phyloP scores from a whole-genome alignment of 2,329 filamentous ascomycete genomes.

The Aspergillus sergii region DNA sequence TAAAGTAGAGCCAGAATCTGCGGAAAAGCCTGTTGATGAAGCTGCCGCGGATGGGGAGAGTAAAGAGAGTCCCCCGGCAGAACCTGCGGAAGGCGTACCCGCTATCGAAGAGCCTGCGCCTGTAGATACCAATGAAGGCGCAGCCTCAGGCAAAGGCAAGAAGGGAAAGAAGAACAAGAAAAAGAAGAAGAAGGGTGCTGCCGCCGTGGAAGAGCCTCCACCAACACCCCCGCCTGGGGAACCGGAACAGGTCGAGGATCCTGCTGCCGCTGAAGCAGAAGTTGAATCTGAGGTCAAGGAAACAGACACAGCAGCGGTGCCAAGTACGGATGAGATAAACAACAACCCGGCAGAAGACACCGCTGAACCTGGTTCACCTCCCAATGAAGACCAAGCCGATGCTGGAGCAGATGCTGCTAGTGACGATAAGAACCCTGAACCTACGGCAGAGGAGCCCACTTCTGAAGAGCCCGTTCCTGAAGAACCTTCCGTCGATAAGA shows the following conservation, averaged over 20 bases:
- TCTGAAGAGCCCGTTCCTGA: conserved; percentile 1
- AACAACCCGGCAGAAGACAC: conserved; percentile 13
- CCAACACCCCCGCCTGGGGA: conserved; percentile 37
- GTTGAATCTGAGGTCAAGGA: conserved; percentile 14
- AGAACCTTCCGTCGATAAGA: conserved; percentile 10
- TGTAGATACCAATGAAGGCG: conserved; percentile 1
- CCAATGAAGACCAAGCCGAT: conserved; percentile 5
- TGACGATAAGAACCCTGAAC: conserved; percentile 1
- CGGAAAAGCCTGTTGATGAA: conserved; percentile 9
- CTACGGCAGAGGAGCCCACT: conserved; percentile 1
- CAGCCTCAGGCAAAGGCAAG: conserved; percentile 9
- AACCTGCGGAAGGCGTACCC: conserved; percentile 12
- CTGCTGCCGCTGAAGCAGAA: conserved; percentile 5
- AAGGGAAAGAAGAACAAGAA: conserved; percentile 34
- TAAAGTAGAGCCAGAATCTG: conserved; percentile 16
- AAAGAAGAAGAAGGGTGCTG: conserved; percentile 29
- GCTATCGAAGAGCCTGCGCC: conserved; percentile 1
- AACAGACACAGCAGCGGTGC: neutral
- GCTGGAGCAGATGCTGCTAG: conserved; percentile 17
- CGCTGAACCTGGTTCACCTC: neutral
- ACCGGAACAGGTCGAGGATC: conserved; percentile 15
- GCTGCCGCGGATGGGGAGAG: neutral
- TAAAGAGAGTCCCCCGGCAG: conserved; percentile 13
- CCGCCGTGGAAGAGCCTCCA: conserved; percentile 36
- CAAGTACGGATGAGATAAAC: conserved; percentile 14